Evolutionary conservation across 129 eudicot species (phyloP), one percentile per base, ranked within the genome.

Genomic region (Flaveria brownii): DNA sequence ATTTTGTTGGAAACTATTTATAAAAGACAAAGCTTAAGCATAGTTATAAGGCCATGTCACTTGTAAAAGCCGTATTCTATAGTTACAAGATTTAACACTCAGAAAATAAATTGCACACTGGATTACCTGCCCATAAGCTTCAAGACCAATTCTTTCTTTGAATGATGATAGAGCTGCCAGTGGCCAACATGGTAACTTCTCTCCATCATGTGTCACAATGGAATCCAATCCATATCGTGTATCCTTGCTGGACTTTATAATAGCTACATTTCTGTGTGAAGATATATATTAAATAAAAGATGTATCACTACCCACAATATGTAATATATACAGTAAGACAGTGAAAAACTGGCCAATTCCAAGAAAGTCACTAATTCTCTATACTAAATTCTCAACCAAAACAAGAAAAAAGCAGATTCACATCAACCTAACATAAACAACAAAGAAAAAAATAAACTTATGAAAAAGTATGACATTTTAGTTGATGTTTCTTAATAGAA

Each of bases 161-260:
- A 95, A 87, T 69, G 96, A 89, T 43, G 92, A 95, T 56, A 95
- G 84, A 63, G 88, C 86, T 10, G 85, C 84, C 75, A 95, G 81
- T 42, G 99, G 92, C 87, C 90, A 86, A 78, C 99, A 95, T 47
- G 97, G 94, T 73, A 89, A 77, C 85, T 85, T 95, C 75, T 87
- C 93, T 55, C 99, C 97, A 63, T 95, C 97, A 79, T 95, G 99
- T 17, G 97, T 95, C 76, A 89, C 97, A 28, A 95, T 82, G 57
- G 94, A 87, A 56, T 86, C 90, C 80, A 91, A 77, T 64, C 86
- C 99, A 75, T 95, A 91, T 83, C 99, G 83, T 43, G 86, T 86
- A 82, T 95, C 99, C 86, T 95, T 95, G 85, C 79, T 85, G 50
- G 99, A 95, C 76, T 95, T 95, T 70, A 95, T 85, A 43, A 95